Evolutionary conservation across 352 stramenopile species (phyloP).

Genomic region (Aphanomyces cochlioides): DNA sequence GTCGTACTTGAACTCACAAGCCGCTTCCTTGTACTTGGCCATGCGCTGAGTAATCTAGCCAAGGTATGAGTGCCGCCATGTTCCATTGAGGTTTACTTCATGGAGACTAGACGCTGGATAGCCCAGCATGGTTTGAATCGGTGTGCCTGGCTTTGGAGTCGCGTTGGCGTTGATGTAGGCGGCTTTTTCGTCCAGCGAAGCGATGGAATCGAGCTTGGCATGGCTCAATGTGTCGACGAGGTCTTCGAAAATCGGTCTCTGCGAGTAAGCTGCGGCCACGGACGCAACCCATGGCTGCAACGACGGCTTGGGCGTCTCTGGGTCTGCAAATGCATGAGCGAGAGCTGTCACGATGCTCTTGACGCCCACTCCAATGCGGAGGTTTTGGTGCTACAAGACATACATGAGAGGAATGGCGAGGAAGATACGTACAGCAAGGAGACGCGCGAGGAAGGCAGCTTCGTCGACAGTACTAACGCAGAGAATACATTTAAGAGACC

Average conservation of each 20-base stretch:
- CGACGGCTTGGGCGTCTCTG: background rate
- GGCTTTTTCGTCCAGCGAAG: slow-evolving; percentile 34
- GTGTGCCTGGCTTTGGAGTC: slow-evolving; percentile 45
- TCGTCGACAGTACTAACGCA: slow-evolving; percentile 47
- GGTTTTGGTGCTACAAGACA: slow-evolving; percentile 62
- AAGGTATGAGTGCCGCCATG: background rate
- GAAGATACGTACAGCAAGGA: slow-evolving; percentile 56
- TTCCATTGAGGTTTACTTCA: slow-evolving; percentile 36
- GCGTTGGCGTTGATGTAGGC: slow-evolving; percentile 31
- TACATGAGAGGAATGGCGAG: background rate
- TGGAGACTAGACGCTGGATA: slow-evolving; percentile 65
- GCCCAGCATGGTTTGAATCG: slow-evolving; percentile 75
- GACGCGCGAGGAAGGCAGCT: slow-evolving; percentile 57
- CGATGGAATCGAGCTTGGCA: slow-evolving; percentile 22
- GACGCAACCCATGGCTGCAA: slow-evolving; percentile 53
- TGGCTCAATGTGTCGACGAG: slow-evolving; percentile 41
- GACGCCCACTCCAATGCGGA: slow-evolving; percentile 75
- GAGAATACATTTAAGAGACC: background rate
- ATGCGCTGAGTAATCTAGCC: slow-evolving; percentile 31
- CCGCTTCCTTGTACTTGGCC: slow-evolving; percentile 42
- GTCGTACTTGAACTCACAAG: slow-evolving; percentile 84
- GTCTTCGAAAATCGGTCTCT: slow-evolving; percentile 62
- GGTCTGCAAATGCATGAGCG: slow-evolving; percentile 40
- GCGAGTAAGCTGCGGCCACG: slow-evolving; percentile 62
- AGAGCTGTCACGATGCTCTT: slow-evolving; percentile 74